phyloP scores from a whole-genome alignment of 495 filamentous ascomycete genomes.

The Penicillium soppii region DNA sequence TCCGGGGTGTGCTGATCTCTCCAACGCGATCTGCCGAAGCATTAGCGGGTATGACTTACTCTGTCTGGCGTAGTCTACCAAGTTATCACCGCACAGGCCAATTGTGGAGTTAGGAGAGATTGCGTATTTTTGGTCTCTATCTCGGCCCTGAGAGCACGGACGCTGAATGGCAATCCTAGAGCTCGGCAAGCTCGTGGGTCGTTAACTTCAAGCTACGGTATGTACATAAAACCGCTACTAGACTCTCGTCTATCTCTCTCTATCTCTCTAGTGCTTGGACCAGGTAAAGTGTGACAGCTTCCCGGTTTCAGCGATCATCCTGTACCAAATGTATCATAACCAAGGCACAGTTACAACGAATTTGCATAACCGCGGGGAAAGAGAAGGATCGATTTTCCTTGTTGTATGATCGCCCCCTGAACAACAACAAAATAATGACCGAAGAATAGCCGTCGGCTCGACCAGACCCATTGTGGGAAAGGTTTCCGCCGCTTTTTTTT shows the following conservation, averaged over 20 bases:
- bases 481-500: neutral
- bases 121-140: neutral
- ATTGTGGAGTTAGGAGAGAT: conserved; percentile 7
- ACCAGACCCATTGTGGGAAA: neutral
- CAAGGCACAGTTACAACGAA: too few relatives aligned
- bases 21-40: conserved; percentile 27
- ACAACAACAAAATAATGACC: neutral
- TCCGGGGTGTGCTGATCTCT: conserved; percentile 8
- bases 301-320: too few relatives aligned
- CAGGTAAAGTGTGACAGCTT: neutral
- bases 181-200: conserved; percentile 3
- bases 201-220: neutral
- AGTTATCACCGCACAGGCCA: conserved; percentile 18
- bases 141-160: conserved; percentile 1
- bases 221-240: neutral
- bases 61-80: conserved; percentile 20
- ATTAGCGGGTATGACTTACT: conserved; percentile 28
- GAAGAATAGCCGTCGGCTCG: conserved; percentile 5
- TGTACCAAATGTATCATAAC: too few relatives aligned
- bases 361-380: neutral
- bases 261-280: neutral
- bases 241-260: too few relatives aligned
- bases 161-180: neutral
- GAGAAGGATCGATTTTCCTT: neutral
- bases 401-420: conserved; percentile 3